phyloP scores from a whole-genome alignment of 805 yeast genomes.

The Cyberlindnera veronae region DNA sequence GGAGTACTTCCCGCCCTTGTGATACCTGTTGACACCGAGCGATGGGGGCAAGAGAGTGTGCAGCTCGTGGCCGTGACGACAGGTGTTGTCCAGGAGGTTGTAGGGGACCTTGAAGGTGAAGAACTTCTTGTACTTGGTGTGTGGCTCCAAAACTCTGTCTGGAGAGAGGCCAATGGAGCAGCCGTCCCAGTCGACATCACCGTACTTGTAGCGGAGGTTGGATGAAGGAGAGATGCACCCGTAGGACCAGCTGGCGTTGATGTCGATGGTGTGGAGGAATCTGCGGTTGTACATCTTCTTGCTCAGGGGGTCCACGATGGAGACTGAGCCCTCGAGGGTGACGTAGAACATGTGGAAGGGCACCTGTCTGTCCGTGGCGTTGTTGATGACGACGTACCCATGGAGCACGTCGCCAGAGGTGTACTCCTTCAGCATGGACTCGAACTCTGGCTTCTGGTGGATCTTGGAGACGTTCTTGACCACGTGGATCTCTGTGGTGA shows the following conservation, averaged over 20 bases:
- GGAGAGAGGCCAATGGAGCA: slow-evolving; percentile 46
- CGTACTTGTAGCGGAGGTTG: slow-evolving; percentile 42
- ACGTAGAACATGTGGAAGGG: slow-evolving; percentile 62
- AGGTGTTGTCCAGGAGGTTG: slow-evolving; percentile 48
- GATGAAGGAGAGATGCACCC: slow-evolving; percentile 50
- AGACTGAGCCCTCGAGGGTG: slow-evolving; percentile 41
- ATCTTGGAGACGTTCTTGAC: slow-evolving; percentile 51
- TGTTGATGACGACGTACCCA: slow-evolving; percentile 53
- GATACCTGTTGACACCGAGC: slow-evolving; percentile 35
- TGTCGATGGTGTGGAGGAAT: slow-evolving; percentile 57
- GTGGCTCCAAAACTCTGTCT: slow-evolving; percentile 46
- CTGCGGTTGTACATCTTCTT: slow-evolving; percentile 41
- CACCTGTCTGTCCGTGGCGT: slow-evolving; percentile 42
- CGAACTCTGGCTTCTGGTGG: slow-evolving; percentile 24
- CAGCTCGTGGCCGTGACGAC: slow-evolving; percentile 41
- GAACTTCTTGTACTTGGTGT: slow-evolving; percentile 50
- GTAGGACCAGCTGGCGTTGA: slow-evolving; percentile 52
- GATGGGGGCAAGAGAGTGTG: slow-evolving; percentile 41
- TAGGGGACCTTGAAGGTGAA: slow-evolving; percentile 58
- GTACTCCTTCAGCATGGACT: slow-evolving; percentile 48
- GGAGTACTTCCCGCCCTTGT: slow-evolving; percentile 30
- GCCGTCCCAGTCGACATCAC: slow-evolving; percentile 44
- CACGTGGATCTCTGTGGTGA: slow-evolving; percentile 45
- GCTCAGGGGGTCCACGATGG: slow-evolving; percentile 29
- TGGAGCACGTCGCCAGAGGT: slow-evolving; percentile 64